Percentiles rank a stretch among this genome's conserved stretches.
Conservation (phyloP, 2,329 filamentous ascomycete species). For the Penicillium sp. region DNA sequence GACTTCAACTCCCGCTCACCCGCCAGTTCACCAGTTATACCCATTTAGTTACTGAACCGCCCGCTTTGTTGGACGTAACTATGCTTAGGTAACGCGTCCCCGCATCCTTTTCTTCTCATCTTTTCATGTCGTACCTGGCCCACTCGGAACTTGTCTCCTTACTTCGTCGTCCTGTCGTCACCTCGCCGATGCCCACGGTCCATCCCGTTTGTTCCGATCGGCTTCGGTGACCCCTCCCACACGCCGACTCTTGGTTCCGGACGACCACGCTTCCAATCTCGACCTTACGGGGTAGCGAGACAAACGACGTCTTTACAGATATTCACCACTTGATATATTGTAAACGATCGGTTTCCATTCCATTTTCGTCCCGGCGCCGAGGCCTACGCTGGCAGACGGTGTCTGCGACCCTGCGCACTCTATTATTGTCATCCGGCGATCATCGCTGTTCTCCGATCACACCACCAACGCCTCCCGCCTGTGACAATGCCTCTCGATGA, state of each 20-base stretch:
- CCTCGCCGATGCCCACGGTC: slow-evolving; percentile 4
- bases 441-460: slow-evolving; percentile 3
- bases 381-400: background rate
- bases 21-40: background rate
- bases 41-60: background rate
- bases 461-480: background rate
- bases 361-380: background rate
- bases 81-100: slow-evolving; percentile 7
- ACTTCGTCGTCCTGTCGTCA: slow-evolving; percentile 3
- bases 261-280: slow-evolving; percentile 2
- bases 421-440: slow-evolving; percentile 11
- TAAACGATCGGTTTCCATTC: background rate
- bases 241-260: slow-evolving; percentile 5
- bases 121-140: background rate
- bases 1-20: background rate
- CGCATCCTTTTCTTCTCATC: slow-evolving; percentile 8
- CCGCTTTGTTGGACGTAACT: background rate
- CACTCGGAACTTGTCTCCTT: background rate
- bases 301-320: background rate
- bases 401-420: slow-evolving; percentile 6
- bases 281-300: background rate
- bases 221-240: background rate
- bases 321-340: background rate
- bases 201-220: slow-evolving; percentile 3
- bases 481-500: slow-evolving; percentile 40